These are phyloP conservation scores for Chlorokybus atmophyticus DNA, from an alignment of 139 green algal species.

Conservation along the genomic window DNA sequence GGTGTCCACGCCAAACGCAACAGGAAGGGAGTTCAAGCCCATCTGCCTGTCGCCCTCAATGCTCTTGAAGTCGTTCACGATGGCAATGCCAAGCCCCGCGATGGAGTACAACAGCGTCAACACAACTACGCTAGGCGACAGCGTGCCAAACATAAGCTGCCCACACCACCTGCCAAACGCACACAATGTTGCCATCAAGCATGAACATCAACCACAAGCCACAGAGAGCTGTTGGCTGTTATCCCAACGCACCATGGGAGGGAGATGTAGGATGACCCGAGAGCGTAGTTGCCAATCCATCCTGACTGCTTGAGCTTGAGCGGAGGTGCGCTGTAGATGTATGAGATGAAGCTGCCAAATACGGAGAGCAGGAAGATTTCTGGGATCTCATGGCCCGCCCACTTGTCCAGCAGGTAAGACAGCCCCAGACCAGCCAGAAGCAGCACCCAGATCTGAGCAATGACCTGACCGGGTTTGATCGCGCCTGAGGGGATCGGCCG, in stretches of 20 bases:
- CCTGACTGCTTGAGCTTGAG: constrained; percentile 57
- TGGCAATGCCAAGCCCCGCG: constrained; percentile 93
- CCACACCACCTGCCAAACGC: constrained; percentile 35
- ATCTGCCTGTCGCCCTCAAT: constrained; percentile 71
- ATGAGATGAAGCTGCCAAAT: constrained; percentile 90
- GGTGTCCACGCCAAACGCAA: constrained; percentile 89
- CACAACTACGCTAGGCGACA: constrained; percentile 78
- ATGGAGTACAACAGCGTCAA: constrained; percentile 95
- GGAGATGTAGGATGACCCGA: constrained; percentile 90
- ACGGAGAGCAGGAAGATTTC: constrained; percentile 58
- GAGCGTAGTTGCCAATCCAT: constrained; percentile 77
- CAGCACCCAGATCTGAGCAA: constrained; percentile 34
- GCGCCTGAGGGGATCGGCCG: constrained; percentile 85
- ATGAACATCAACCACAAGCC: too few species aligned
- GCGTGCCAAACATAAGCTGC: constrained; percentile 83
- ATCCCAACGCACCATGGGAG: constrained; percentile 83
- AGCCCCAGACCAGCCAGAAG: constrained; percentile 70
- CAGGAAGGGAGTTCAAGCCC: constrained; percentile 68
- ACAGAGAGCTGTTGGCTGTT: not conserved
- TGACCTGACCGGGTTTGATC: constrained; percentile 21
- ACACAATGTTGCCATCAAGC: too few species aligned
- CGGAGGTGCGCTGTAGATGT: constrained; percentile 96
- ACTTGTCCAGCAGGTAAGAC: constrained; percentile 65
- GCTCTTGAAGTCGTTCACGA: constrained; percentile 99
- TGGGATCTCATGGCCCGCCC: constrained; percentile 58